Evolutionary conservation across 768 basidiomycete species (phyloP), one percentile per base, ranked within the genome.

Genomic region (Russula ochroleuca): DNA sequence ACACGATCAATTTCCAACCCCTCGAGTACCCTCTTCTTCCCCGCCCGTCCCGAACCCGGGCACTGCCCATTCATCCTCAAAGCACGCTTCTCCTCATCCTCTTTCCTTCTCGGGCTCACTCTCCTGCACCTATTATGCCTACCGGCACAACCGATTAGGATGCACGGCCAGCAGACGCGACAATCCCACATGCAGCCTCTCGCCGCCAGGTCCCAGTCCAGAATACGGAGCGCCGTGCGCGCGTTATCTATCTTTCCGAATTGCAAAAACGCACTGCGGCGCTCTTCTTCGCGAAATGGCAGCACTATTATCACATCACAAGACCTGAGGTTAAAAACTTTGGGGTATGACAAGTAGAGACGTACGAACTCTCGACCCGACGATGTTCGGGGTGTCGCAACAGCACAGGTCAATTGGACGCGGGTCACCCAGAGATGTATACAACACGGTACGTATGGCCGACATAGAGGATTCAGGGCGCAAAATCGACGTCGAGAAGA

Each of bases 401-500:
- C n/a, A n/a, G n/a, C n/a, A n/a, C n/a, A n/a, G n/a, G 63, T 2
- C 28, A 2, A 5, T 28, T 41, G 63, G 57, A 53, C 8, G 57
- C n/a, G 6, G 37, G 37, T 57, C 63, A 64, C 21, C 63, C 57
- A 2, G 38, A 47, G 51, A 64, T 5, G 21, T 59, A 25, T 31
- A 60, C 63, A 17, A 50, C 28, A 23, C 53, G 58, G 14, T 64
- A 64, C 10, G 11, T 2, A 8, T 21, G 38, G 3, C 47, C 53
- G 31, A 64, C 21, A 40, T 55, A 37, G 31, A 60, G 49, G 9
- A n/a, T 2, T 55, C 55, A 62, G 8, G 19, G 50, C 6, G 65
- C 62, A 54, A 64, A 59, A 31, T 66, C 65, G 28, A 64, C 33
- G 7, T 47, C 31, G 3, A 64, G 62, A 28, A 66, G 47, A 13